These are phyloP conservation scores for Nemania sp. DNA, from an alignment of 2,329 filamentous ascomycete genomes.

Conservation along the genomic window DNA sequence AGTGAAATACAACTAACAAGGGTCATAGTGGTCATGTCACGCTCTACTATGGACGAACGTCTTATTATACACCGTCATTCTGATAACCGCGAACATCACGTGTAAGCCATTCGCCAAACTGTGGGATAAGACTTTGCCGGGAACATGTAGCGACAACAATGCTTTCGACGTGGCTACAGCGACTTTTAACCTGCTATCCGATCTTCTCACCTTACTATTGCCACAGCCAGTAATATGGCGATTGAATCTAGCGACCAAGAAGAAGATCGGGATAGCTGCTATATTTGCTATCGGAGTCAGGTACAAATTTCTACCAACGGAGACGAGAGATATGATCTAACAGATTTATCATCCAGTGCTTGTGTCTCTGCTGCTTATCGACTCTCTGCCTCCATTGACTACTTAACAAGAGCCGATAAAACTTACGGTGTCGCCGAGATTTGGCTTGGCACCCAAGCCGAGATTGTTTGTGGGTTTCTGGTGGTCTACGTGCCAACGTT, in stretches of 20 bases:
- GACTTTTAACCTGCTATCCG: not conserved
- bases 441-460: not conserved
- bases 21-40: conserved; percentile 7
- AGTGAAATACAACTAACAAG: not conserved
- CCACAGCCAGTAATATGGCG: conserved; percentile 14
- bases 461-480: conserved; percentile 4
- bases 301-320: not conserved
- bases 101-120: conserved; percentile 10
- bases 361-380: conserved; percentile 8
- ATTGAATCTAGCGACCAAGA: not conserved
- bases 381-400: conserved; percentile 6
- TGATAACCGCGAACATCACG: not conserved
- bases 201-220: conserved; percentile 8
- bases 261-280: conserved; percentile 9
- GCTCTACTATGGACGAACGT: conserved; percentile 4
- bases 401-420: not conserved
- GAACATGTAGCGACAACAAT: conserved; percentile 1
- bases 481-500: conserved; percentile 10
- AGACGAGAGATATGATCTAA: not conserved
- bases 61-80: not conserved
- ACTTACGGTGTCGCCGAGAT: not conserved
- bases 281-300: conserved; percentile 12
- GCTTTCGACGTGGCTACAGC: conserved; percentile 7
- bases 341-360: not conserved
- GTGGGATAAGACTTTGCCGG: conserved; percentile 8